phyloP scores from a whole-genome alignment of 192 early-diverging fungal species.

The Glomus cerebriforme region DNA sequence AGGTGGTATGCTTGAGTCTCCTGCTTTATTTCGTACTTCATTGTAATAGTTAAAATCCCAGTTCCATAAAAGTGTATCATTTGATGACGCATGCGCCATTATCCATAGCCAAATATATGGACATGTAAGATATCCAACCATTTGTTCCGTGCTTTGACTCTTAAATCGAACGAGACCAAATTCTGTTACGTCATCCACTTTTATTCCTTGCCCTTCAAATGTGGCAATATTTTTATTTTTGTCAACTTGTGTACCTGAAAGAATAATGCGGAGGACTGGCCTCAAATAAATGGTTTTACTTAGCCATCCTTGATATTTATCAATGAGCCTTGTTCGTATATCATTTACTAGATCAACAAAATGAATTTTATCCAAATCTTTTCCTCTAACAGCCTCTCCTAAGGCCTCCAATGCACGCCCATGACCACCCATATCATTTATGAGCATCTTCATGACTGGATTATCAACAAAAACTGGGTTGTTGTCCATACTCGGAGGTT shows the following conservation, averaged over 20 bases:
- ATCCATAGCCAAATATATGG: not conserved
- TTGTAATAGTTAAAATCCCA: not conserved
- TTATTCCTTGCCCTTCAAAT: not conserved
- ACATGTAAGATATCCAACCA: not conserved
- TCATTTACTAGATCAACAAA: too few species aligned
- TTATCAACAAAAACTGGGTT: too few species aligned
- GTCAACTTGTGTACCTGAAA: not conserved
- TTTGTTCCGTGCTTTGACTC: not conserved
- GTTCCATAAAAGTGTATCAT: not conserved
- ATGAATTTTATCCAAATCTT: too few species aligned
- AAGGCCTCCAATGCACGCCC: too few species aligned
- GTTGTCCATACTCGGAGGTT: constrained; percentile 27
- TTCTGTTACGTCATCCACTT: not conserved
- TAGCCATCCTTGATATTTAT: not conserved
- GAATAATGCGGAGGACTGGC: not conserved
- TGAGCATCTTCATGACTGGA: too few species aligned
- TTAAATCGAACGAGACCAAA: not conserved
- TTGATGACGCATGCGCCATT: not conserved
- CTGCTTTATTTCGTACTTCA: not conserved
- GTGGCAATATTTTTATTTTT: not conserved
- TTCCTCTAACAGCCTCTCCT: too few species aligned
- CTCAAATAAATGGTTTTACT: not conserved
- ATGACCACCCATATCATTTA: too few species aligned
- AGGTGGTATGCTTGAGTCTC: not conserved
- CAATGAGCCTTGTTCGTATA: too few species aligned